Evolutionary conservation across 2,329 filamentous ascomycete genomes (phyloP).

Genomic region (Claviceps humidiphila): DNA sequence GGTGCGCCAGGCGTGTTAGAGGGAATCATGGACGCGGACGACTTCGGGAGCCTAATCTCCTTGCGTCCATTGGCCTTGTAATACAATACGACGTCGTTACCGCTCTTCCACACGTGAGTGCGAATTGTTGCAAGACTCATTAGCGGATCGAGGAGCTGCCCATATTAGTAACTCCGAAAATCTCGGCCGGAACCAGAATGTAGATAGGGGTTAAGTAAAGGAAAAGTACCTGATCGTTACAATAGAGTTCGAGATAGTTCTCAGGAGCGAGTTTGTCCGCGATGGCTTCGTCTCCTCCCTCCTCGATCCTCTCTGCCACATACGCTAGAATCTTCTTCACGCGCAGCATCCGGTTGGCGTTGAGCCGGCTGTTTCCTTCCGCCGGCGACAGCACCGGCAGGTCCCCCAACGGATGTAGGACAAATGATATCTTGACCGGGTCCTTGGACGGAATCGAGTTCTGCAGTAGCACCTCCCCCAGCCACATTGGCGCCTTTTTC

Average conservation of each 20-base stretch:
- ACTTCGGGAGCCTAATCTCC: conserved; percentile 25
- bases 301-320: conserved; percentile 81
- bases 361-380: conserved; percentile 80
- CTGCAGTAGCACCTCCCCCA: conserved; percentile 74
- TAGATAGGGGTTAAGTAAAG: too few relatives aligned
- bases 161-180: too few relatives aligned
- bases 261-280: conserved; percentile 59
- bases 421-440: conserved; percentile 90
- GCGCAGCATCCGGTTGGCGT: conserved; percentile 91
- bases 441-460: conserved; percentile 79
- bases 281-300: conserved; percentile 45
- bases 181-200: too few relatives aligned
- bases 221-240: conserved; percentile 65
- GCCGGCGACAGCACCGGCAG: conserved; percentile 61
- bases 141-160: conserved; percentile 53
- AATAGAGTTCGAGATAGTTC: conserved; percentile 90
- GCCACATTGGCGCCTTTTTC: conserved; percentile 77
- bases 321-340: conserved; percentile 92
- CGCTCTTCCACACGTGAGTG: conserved; percentile 85
- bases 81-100: conserved; percentile 79
- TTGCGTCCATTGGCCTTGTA: conserved; percentile 90
- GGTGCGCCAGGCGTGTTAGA: conserved; percentile 11
- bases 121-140: conserved; percentile 93
- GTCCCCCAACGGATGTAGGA: conserved; percentile 65
- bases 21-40: conserved; percentile 7